Conservation (phyloP, 331 rosid genomes). For the Pyrus hybrid region DNA sequence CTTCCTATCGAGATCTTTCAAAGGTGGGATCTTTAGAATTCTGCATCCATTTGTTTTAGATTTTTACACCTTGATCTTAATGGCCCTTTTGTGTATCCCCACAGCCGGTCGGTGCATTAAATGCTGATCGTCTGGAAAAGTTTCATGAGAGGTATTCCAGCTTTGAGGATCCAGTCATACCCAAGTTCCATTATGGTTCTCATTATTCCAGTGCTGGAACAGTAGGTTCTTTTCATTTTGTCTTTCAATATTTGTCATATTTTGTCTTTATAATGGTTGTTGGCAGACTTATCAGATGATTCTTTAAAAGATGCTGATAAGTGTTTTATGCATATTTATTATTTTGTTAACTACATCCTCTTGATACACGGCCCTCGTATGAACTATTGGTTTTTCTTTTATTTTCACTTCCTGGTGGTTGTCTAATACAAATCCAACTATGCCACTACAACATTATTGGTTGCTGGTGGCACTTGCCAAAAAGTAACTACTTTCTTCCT, state of each 20-base stretch:
- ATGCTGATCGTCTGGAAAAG: constrained; percentile 68
- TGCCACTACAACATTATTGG: background rate
- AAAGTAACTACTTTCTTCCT: background rate
- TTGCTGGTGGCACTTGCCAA: background rate
- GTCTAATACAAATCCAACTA: background rate
- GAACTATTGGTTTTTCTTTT: background rate
- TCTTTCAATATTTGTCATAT: background rate
- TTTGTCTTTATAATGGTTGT: background rate
- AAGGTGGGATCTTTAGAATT: constrained; percentile 49
- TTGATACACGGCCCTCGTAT: background rate
- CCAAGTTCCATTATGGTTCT: constrained; percentile 96
- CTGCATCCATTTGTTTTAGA: constrained; percentile 13
- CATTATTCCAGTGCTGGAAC: constrained; percentile 99
- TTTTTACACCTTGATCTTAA: constrained; percentile 2
- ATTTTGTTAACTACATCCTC: background rate
- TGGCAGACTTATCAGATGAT: background rate
- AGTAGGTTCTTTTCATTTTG: constrained; percentile 40
- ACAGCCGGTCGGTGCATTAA: constrained; percentile 94
- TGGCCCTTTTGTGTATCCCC: constrained; percentile 10
- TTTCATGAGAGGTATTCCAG: constrained; percentile 88
- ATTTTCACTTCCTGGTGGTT: background rate
- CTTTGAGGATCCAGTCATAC: constrained; percentile 93
- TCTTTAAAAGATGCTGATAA: background rate
- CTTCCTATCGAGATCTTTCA: constrained; percentile 87
- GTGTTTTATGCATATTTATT: background rate